These are phyloP conservation scores for Gamsiella multidivaricata DNA, from an alignment of 192 early-diverging fungal genomes.

Conservation along the genomic window DNA sequence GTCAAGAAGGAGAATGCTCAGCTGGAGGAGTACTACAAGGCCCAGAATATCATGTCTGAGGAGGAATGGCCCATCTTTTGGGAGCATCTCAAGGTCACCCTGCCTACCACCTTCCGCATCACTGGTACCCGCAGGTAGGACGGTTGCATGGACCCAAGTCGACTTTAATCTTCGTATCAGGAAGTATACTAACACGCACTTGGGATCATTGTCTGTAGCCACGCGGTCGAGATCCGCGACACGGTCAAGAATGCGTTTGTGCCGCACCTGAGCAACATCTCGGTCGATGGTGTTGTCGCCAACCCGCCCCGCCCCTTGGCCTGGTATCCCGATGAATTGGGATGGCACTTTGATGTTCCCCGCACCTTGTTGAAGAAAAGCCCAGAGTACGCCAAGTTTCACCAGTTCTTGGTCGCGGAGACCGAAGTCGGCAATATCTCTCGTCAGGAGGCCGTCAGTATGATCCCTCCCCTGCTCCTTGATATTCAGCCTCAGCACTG, in stretches of 20 bases:
- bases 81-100: constrained; percentile 71
- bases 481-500: constrained; percentile 89
- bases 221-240: constrained; percentile 77
- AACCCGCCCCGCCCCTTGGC: constrained; percentile 81
- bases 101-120: constrained; percentile 95
- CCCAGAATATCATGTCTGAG: constrained; percentile 79
- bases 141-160: too few species aligned
- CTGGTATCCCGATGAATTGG: constrained; percentile 95
- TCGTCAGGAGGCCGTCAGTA: constrained; percentile 96
- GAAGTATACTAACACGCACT: too few species aligned
- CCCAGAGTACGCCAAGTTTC: constrained; percentile 83
- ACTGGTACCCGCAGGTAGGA: constrained; percentile 85
- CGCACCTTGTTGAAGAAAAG: constrained; percentile 82
- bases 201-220: too few species aligned
- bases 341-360: constrained; percentile 87
- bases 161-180: too few species aligned
- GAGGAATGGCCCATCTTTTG: constrained; percentile 87
- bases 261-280: constrained; percentile 57
- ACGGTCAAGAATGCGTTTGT: constrained; percentile 71
- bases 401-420: constrained; percentile 95
- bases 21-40: constrained; percentile 81
- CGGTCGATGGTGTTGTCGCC: constrained; percentile 79
- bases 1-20: constrained; percentile 68
- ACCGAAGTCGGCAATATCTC: constrained; percentile 98
- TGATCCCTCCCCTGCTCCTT: constrained; percentile 96